Base-by-base conservation (phyloP, 192 early-diverging fungal genomes). In the Funneliformis mosseae region DNA sequence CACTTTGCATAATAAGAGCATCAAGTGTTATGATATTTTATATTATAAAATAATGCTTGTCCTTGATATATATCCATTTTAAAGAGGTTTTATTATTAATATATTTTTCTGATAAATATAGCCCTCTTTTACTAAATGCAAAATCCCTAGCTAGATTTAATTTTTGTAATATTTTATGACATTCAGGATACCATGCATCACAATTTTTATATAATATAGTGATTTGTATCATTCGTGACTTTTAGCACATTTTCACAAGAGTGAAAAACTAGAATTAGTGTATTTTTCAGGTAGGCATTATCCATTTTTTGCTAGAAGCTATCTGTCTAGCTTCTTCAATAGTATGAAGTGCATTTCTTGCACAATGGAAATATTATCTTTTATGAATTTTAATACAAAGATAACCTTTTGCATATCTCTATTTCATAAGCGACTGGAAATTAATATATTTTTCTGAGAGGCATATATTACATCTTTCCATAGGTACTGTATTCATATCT, bases 211-310 rank as follows among this genome's bases (percentile, higher is more conserved):
- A 43, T 43, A 43, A 43, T 43, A 43, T 43, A 43, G 42, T 43
- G 42, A 43, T 43, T 43, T 43, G 25, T 68, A 27, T 25, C 67
- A 68, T 68, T 68, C 67, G 28, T 68, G 67, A 14, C 27, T 14
- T 68, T 27, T 68, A 14, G 27, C 67, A 27, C 67, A 43, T 43
- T 43, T 43, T 8, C 42, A 43, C 42, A 43, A 43, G 42, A 43
- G 42, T 43, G 42, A 10, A 25, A 10, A 63, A 63, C n/a, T 25
- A 10, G n/a, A 25, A 63, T 63, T 63, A 5, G 27, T 10, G 11
- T 63, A 63, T 63, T 63, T 63, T 28, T 63, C 62, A 63, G 62
- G 11, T 21, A 63, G 62, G 27, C 62, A 63, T 63, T 63, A 5
- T 10, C 62, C 62, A 63, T 63, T 63, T 10, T 28, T 63, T n/a